Conservation (phyloP, 768 basidiomycete species). For the Pulveroboletus sp. region DNA sequence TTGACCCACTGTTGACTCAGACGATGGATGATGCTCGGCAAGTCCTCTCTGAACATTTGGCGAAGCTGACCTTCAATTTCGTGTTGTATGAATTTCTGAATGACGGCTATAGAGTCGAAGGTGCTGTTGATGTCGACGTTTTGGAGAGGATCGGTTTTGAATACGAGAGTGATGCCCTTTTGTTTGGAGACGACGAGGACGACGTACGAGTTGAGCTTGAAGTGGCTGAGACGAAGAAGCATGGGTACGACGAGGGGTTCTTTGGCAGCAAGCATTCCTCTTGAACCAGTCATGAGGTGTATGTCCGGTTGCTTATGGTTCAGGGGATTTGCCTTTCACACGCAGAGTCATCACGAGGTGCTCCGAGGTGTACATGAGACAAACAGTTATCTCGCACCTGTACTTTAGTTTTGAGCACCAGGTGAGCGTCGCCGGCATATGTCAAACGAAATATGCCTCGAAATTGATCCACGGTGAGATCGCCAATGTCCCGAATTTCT, state of each 20-base stretch:
- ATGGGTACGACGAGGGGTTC: constrained; percentile 96
- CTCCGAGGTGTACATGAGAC: background rate
- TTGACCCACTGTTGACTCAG: constrained; percentile 96
- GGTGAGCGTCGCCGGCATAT: constrained; percentile 89
- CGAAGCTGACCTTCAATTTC: constrained; percentile 96
- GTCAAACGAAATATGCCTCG: constrained; percentile 94
- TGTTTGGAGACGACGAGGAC: constrained; percentile 96
- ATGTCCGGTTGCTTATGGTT: constrained; percentile 91
- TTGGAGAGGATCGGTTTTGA: constrained; percentile 98
- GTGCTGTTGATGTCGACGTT: constrained; percentile 97
- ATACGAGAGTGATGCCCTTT: constrained; percentile 97
- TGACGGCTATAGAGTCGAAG: constrained; percentile 96
- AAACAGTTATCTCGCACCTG: constrained; percentile 51
- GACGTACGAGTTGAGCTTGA: constrained; percentile 91
- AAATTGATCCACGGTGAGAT: constrained; percentile 92
- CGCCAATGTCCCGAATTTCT: constrained; percentile 96
- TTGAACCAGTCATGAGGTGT: constrained; percentile 75
- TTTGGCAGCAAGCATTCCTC: constrained; percentile 90
- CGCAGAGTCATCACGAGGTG: constrained; percentile 4
- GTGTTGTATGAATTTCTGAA: constrained; percentile 94
- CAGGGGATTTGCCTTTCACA: constrained; percentile 80
- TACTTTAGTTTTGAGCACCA: constrained; percentile 84
- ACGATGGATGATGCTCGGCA: constrained; percentile 94
- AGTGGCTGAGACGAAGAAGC: constrained; percentile 94
- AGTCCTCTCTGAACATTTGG: constrained; percentile 97